Conservation (phyloP, 2,329 filamentous ascomycete species). For the Claviceps arundinis region DNA sequence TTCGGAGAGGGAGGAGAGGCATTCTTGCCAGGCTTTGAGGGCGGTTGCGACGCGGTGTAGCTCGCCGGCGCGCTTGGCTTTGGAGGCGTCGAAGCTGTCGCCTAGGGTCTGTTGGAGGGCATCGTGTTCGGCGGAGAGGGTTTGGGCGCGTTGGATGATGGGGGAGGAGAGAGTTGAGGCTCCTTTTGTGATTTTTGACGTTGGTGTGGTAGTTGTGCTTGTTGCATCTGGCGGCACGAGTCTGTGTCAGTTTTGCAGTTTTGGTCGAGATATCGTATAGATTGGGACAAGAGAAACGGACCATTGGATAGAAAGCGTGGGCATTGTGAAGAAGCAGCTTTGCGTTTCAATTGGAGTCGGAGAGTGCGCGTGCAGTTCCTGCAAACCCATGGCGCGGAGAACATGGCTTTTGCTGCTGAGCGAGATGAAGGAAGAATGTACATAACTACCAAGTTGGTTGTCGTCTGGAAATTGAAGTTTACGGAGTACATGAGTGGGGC, state of each 20-base stretch:
- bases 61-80: conserved; percentile 48
- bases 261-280: not conserved
- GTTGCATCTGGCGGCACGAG: not conserved
- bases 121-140: conserved; percentile 43
- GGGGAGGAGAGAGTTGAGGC: conserved; percentile 31
- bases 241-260: not conserved
- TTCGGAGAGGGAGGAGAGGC: conserved; percentile 39
- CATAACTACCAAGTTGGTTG: not conserved
- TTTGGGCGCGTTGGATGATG: conserved; percentile 46
- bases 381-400: conserved; percentile 22
- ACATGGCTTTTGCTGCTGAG: conserved; percentile 14
- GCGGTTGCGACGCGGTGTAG: conserved; percentile 43
- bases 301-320: conserved; percentile 21
- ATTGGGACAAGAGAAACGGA: conserved; percentile 5
- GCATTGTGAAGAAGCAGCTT: conserved; percentile 14
- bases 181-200: not conserved
- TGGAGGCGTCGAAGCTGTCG: conserved; percentile 40
- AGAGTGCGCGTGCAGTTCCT: conserved; percentile 19
- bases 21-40: conserved; percentile 44
- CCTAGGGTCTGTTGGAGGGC: conserved; percentile 37
- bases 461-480: not conserved
- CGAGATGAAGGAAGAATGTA: not conserved
- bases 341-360: conserved; percentile 13
- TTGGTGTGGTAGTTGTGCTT: not conserved
- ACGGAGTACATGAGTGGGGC: not conserved